Evolutionary conservation across 2,329 filamentous ascomycete species (phyloP).

Genomic region (Penicillium sp.): DNA sequence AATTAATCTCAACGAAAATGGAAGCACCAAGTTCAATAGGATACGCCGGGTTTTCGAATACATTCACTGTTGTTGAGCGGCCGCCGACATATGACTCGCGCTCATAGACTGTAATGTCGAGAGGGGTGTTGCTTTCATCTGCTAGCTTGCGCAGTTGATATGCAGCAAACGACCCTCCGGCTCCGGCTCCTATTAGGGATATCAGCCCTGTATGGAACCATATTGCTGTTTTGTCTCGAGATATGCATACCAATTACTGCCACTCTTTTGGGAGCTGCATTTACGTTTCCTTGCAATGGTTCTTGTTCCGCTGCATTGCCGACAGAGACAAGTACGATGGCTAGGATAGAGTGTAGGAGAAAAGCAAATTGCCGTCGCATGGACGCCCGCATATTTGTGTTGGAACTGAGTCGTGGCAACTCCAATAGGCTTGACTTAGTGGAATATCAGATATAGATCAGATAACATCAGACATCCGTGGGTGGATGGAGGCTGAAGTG

Average conservation of each 20-base stretch:
- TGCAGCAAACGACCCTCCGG: conserved; percentile 81
- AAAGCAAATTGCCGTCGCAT: background rate
- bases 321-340: conserved; percentile 16
- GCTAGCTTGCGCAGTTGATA: conserved; percentile 77
- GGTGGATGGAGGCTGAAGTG: background rate
- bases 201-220: background rate
- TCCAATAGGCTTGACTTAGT: background rate
- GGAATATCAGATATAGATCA: background rate
- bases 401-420: background rate
- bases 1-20: conserved; percentile 84
- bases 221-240: background rate
- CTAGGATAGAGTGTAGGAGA: conserved; percentile 12
- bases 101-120: conserved; percentile 89
- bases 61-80: conserved; percentile 79
- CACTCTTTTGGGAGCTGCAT: conserved; percentile 30
- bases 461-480: background rate
- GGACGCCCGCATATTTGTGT: background rate
- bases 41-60: conserved; percentile 63
- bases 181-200: conserved; percentile 69
- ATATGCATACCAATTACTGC: conserved; percentile 36
- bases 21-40: conserved; percentile 86
- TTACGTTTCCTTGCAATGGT: conserved; percentile 18
- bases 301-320: conserved; percentile 26
- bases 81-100: conserved; percentile 75
- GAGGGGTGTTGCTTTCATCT: conserved; percentile 53